Evolutionary conservation across 495 filamentous ascomycete species (phyloP).

Genomic region (Thozetella sp.): DNA sequence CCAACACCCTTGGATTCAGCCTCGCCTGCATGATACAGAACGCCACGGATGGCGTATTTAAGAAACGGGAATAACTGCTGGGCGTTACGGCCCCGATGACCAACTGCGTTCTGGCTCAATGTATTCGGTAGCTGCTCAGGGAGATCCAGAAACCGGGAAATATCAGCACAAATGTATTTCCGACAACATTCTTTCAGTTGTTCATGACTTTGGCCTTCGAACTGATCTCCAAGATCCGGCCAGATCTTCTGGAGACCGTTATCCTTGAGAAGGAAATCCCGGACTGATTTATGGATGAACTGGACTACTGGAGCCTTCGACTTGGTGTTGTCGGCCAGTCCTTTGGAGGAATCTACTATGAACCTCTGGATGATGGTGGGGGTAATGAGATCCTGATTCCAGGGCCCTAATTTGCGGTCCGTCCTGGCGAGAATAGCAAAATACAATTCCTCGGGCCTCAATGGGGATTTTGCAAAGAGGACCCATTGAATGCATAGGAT

Average conservation of each 20-base stretch:
- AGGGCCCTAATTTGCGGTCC: slow-evolving; percentile 9
- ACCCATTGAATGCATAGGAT: slow-evolving; percentile 43
- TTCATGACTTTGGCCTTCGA: no score
- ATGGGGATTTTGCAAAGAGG: slow-evolving; percentile 29
- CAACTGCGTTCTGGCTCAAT: no score
- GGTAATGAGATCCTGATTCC: slow-evolving; percentile 3
- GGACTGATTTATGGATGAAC: slow-evolving; percentile 53
- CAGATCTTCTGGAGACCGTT: slow-evolving; percentile 33
- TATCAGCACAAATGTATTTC: no score
- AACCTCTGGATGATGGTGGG: slow-evolving; percentile 17
- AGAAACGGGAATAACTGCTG: no score
- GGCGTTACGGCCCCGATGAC: no score
- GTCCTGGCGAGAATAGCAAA: slow-evolving; percentile 32
- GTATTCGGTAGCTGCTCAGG: no score
- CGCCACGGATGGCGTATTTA: no score
- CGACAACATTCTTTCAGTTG: no score
- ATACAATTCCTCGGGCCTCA: slow-evolving; percentile 35
- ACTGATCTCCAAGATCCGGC: slow-evolving; percentile 33
- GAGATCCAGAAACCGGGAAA: no score
- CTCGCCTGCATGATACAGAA: no score
- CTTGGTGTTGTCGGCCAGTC: slow-evolving; percentile 10
- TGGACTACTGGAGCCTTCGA: slow-evolving; percentile 29
- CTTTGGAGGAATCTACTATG: slow-evolving; percentile 31
- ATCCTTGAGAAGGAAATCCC: slow-evolving; percentile 32
- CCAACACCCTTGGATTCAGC: no score